A percentile compares a stretch with the other conserved stretches of the same genome.
Evolutionary conservation across 2,329 filamentous ascomycete species (phyloP).

Genomic region (Scopulariopsis brevicaulis): DNA sequence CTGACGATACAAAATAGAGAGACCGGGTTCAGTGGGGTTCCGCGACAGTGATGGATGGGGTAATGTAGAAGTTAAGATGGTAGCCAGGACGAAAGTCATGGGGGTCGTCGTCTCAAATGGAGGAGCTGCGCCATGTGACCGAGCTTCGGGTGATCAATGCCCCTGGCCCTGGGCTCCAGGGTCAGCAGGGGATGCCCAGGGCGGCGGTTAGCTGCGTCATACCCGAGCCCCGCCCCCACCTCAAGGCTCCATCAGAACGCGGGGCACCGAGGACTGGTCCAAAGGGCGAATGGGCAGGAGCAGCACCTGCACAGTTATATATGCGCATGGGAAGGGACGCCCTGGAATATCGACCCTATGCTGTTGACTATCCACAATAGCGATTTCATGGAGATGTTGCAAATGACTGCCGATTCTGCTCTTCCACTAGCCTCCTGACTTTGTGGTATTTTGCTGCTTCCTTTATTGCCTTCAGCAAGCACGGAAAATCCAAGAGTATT

Average conservation of each 20-base stretch:
- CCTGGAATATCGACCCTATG: no score
- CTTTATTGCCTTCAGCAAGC: no score
- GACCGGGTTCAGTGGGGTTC: not conserved
- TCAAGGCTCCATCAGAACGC: not conserved
- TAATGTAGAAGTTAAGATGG: not conserved
- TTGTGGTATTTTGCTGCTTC: no score
- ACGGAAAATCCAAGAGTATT: no score
- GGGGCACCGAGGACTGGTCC: not conserved
- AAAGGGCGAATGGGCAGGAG: no score
- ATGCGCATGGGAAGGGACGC: no score
- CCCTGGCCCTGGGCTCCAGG: not conserved
- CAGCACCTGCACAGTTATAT: no score
- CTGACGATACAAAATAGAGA: not conserved
- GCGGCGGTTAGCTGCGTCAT: constrained; percentile 1
- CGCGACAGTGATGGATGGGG: not conserved
- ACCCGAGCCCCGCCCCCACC: constrained; percentile 1
- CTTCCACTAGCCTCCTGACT: no score
- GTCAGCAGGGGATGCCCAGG: not conserved
- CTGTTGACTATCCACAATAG: no score
- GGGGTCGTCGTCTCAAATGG: not conserved
- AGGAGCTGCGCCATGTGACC: not conserved
- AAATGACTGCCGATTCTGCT: no score
- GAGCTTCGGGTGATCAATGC: not conserved
- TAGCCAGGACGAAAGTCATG: not conserved
- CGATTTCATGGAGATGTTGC: no score